phyloP scores from a whole-genome alignment of 345 rosid genomes.

The Fremontodendron californicum region DNA sequence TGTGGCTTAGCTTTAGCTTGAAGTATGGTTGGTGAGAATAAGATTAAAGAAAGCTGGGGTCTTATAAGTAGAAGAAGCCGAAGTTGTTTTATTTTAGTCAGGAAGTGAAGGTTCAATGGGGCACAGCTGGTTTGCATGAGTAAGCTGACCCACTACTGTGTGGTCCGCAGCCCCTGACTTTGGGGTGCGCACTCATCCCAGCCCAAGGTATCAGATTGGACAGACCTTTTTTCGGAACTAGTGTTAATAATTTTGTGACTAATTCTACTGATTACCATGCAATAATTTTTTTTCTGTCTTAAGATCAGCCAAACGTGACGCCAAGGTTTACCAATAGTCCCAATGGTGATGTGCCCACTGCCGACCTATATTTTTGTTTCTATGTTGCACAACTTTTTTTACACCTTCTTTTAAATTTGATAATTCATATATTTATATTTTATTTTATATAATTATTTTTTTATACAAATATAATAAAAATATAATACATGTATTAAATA shows the following conservation, averaged over 20 bases:
- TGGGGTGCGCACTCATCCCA: conserved; percentile 1
- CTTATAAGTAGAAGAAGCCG: background rate
- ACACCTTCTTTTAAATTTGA: too few species aligned
- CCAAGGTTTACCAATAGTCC: background rate
- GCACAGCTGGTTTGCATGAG: background rate
- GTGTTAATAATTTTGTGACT: background rate
- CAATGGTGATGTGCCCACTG: background rate
- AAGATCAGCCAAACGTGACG: background rate
- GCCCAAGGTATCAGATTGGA: background rate
- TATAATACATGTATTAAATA: too few species aligned
- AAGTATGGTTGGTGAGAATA: background rate
- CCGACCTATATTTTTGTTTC: too few species aligned
- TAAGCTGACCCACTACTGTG: background rate
- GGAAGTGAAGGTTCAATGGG: background rate
- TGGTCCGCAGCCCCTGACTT: background rate
- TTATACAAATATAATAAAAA: too few species aligned
- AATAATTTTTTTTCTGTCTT: background rate
- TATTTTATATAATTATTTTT: too few species aligned
- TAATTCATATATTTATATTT: too few species aligned
- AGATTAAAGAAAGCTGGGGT: background rate
- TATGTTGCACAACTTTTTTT: too few species aligned
- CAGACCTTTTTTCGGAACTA: background rate
- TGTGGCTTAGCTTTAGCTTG: background rate
- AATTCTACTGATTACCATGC: background rate
- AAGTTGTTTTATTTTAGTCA: background rate